Evolutionary conservation across 805 yeast genomes (phyloP).

Genomic region (Priceomyces fermenticarens): DNA sequence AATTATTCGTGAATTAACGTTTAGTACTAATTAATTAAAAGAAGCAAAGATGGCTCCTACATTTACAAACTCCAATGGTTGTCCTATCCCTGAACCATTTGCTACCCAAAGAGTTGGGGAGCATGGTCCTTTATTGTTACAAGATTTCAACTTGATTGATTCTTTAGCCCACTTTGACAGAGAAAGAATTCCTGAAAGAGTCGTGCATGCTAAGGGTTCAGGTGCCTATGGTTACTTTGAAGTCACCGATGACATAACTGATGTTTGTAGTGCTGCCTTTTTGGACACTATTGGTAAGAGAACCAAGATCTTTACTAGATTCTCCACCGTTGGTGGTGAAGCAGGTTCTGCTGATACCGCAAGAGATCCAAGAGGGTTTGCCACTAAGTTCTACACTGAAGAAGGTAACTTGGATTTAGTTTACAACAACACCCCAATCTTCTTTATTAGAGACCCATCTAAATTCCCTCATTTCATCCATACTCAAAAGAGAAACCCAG

Average conservation of each 20-base stretch:
- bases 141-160: slow-evolving; percentile 79
- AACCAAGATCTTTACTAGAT: slow-evolving; percentile 69
- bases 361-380: slow-evolving; percentile 85
- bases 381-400: slow-evolving; percentile 77
- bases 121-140: slow-evolving; percentile 76
- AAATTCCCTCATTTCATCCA: slow-evolving; percentile 88
- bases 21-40: neutral
- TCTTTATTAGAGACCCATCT: slow-evolving; percentile 79
- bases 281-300: slow-evolving; percentile 74
- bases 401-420: slow-evolving; percentile 85
- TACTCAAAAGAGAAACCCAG: slow-evolving; percentile 84
- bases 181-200: slow-evolving; percentile 89
- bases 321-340: slow-evolving; percentile 88
- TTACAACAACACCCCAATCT: slow-evolving; percentile 82
- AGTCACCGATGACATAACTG: slow-evolving; percentile 81
- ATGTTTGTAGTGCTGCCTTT: slow-evolving; percentile 67
- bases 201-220: slow-evolving; percentile 90
- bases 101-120: slow-evolving; percentile 73
- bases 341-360: slow-evolving; percentile 78
- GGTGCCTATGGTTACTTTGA: slow-evolving; percentile 89
- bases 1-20: neutral
- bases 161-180: slow-evolving; percentile 84
- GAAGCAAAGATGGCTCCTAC: slow-evolving; percentile 47
- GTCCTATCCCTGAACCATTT: slow-evolving; percentile 73
- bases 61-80: slow-evolving; percentile 71